Evolutionary conservation across 306 rosid genomes (phyloP), one percentile per base, ranked within the genome.

Genomic region (Glycyrrhiza uralensis): DNA sequence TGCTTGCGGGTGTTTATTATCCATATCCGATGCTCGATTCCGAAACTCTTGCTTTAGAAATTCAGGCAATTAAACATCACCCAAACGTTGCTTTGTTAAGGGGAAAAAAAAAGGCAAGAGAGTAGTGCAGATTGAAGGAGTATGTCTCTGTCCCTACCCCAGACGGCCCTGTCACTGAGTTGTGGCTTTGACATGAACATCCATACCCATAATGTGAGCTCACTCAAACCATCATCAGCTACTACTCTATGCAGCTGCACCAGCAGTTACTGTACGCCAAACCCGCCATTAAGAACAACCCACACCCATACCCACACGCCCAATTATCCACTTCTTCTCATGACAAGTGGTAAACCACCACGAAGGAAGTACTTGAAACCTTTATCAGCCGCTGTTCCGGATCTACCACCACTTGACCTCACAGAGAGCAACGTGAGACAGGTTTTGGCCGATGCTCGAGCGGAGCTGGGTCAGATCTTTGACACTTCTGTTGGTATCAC

Each of bases 401-500:
- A 20, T 71, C 82, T 83, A 9, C 74, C 82, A 46, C 96, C 96
- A 1, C 88, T 94, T 5, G 92, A 91, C 83, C 86, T 91, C 28
- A 91, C 98, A 0, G 95, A 94, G 73, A 84, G 87, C 75, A 89
- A 91, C 75, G 69, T 94, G 0, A 80, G 51, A 42, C 85, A 69
- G 67, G 97, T 76, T 46, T 71, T 94, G 12, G 87, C 28, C 1
- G 98, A 94, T 2, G 98, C 97, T 59, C 81, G 95, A 33, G 69
- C 26, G 9, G 95, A 91, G 77, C 86, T 91, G 4, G 89, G 84
- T 17, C 87, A 83, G 84, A 84, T 91, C 77, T 94, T 94, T 60
- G 97, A 94, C 80, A 71, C 83, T 65, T 85, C 95, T 29, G 92
- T 91, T 46, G 99, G 99, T 39, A 94, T 94, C n/a, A 91, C 97